Evolutionary conservation across 768 basidiomycete genomes (phyloP).

Genomic region (Bullera alba): DNA sequence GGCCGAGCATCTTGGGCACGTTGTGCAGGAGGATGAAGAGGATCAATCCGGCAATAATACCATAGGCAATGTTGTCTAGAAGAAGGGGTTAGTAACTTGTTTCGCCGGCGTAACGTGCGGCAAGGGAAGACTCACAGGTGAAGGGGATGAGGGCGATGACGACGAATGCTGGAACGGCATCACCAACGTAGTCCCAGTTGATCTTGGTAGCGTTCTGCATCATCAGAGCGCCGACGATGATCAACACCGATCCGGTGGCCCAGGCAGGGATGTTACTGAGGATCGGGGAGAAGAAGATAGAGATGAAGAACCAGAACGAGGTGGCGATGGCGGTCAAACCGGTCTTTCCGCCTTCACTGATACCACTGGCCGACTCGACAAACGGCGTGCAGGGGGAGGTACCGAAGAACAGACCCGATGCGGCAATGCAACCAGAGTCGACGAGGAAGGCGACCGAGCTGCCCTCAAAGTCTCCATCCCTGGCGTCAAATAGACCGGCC

Average conservation of each 20-base stretch:
- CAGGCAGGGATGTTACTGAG: constrained; percentile 79
- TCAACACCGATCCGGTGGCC: constrained; percentile 79
- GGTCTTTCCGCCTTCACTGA: constrained; percentile 75
- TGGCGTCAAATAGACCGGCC: constrained; percentile 74
- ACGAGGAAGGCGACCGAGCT: constrained; percentile 48
- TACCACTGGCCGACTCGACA: constrained; percentile 28
- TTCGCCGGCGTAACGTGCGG: constrained; percentile 20
- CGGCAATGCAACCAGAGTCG: constrained; percentile 33
- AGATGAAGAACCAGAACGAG: constrained; percentile 71
- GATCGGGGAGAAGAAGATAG: constrained; percentile 79
- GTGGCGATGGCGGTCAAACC: constrained; percentile 70
- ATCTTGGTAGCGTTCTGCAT: constrained; percentile 77
- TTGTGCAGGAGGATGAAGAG: constrained; percentile 70
- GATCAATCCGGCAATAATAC: constrained; percentile 71
- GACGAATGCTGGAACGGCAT: constrained; percentile 79
- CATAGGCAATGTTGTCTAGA: constrained; percentile 68
- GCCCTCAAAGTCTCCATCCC: constrained; percentile 79
- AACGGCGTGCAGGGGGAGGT: constrained; percentile 36
- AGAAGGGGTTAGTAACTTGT: neutral
- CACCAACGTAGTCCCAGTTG: constrained; percentile 83
- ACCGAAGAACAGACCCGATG: constrained; percentile 36
- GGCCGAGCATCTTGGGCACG: constrained; percentile 56
- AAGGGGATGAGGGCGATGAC: constrained; percentile 63
- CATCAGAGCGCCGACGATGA: constrained; percentile 83
- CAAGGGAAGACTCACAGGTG: constrained; percentile 24